Evolutionary conservation across 208 protist species (phyloP), one percentile per base, ranked within the genome.

Genomic region (Vickermania spadyakhi): DNA sequence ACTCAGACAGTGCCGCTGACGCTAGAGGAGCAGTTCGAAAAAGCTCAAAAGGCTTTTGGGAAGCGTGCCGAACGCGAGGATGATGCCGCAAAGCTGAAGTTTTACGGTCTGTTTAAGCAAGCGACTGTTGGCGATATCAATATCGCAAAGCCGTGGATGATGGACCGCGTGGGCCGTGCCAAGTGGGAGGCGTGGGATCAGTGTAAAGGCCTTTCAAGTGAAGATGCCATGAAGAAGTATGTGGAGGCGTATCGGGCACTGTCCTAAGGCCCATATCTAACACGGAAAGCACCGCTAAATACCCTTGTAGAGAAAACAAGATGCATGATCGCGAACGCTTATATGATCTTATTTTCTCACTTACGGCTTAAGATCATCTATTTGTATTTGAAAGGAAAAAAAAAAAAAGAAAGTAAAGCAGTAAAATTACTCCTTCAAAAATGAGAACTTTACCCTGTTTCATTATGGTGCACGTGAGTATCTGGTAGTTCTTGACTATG

Each of bases 161-260:
- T 91, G 68, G 86, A 93, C 61, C 55, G 62, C 61, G 79, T 80
- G n/a, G 86, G 84, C 0, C 62, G 78, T 2, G 87, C 87, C 23
- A 97, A 96, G 77, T 97, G 89, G 87, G 87, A 96, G 2, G 90
- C 91, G 58, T 97, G 94, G 91, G 82, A 82, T 26, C 66, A 64
- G 64, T 60, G 77, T 45, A 88, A 93, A 54, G 91, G 89, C 22
- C 92, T 93, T 75, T 83, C 70, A 31, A 57, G 53, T 45, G 68
- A 79, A 5, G 89, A 93, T 3, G 94, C 94, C 23, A 96, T 91
- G 77, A 69, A 73, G 41, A 70, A 76, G 50, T 97, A 97, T 52
- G 66, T 93, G 2, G 77, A 59, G 26, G 76, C 36, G 11, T 45
- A n/a, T 18, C 36, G 36, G 36, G 36, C 36, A 18, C 36, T 45